Conservation (phyloP, 495 filamentous ascomycete species). For the Talaromyces wortmannii region DNA sequence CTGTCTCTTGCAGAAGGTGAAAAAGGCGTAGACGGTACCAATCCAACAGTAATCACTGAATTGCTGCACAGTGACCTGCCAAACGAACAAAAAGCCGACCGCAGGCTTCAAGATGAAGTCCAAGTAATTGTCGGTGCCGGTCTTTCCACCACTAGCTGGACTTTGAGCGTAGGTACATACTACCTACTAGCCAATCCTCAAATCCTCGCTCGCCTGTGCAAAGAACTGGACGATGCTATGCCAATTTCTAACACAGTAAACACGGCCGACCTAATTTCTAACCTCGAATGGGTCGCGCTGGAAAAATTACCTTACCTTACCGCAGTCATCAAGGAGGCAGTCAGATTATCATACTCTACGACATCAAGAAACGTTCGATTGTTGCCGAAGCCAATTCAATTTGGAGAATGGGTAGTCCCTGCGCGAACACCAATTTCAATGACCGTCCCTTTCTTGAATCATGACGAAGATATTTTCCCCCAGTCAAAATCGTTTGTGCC, state of each 20-base stretch:
- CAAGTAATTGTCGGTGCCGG: slow-evolving; percentile 27
- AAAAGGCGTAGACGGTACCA: slow-evolving; percentile 4
- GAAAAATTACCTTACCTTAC: slow-evolving; percentile 29
- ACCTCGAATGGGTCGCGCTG: slow-evolving; percentile 10
- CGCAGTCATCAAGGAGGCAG: slow-evolving; percentile 32
- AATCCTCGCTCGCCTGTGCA: slow-evolving; percentile 12
- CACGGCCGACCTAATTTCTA: background rate
- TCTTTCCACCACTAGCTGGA: slow-evolving; percentile 23
- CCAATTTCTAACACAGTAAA: slow-evolving; percentile 8
- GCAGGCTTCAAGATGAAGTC: slow-evolving; percentile 28
- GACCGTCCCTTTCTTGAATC: slow-evolving; percentile 31
- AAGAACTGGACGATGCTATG: slow-evolving; percentile 16
- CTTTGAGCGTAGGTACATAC: slow-evolving; percentile 11
- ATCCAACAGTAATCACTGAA: slow-evolving; percentile 26
- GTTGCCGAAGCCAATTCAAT: background rate
- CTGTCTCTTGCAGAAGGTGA: background rate
- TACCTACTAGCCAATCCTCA: slow-evolving; percentile 15
- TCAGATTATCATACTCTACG: slow-evolving; percentile 1
- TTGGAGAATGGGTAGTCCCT: slow-evolving; percentile 5
- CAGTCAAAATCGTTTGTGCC: slow-evolving; percentile 31
- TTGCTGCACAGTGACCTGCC: slow-evolving; percentile 21
- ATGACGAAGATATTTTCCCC: slow-evolving; percentile 32
- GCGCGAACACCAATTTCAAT: slow-evolving; percentile 22
- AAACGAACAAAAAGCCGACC: slow-evolving; percentile 11
- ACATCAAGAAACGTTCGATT: slow-evolving; percentile 1